Conservation (phyloP, 306 rosid genomes). For the Rosa persica region DNA sequence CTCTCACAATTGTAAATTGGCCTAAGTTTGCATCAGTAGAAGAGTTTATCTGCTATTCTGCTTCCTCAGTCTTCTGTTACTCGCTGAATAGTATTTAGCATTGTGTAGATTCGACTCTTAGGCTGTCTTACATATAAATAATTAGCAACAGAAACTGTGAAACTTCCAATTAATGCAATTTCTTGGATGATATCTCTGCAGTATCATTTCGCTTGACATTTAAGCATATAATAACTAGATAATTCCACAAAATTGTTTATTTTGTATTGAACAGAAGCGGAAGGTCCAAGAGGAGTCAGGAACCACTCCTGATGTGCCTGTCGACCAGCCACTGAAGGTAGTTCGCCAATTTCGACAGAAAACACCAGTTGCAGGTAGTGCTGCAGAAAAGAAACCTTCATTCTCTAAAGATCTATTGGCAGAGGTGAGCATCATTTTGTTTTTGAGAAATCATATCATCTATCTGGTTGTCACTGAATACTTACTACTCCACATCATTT, state of each 20-base stretch:
- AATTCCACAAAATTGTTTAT: conserved; percentile 15
- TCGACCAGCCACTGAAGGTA: conserved; percentile 34
- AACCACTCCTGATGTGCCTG: conserved; percentile 21
- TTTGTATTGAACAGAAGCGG: conserved; percentile 61
- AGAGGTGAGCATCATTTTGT: conserved; percentile 51
- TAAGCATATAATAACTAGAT: background rate
- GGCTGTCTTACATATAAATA: background rate
- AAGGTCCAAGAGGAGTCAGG: conserved; percentile 50
- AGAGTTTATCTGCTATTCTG: background rate
- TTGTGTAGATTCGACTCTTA: background rate
- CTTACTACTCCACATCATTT: conserved; percentile 11
- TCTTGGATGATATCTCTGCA: background rate
- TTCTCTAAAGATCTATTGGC: conserved; percentile 59
- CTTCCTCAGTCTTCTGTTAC: background rate
- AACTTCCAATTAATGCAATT: background rate
- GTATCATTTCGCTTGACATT: background rate
- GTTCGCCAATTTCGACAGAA: conserved; percentile 71
- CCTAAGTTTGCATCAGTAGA: background rate
- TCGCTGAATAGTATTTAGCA: background rate
- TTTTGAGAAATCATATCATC: background rate
- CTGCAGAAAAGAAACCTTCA: conserved; percentile 36
- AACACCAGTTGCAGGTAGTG: conserved; percentile 46
- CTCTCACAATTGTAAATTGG: background rate
- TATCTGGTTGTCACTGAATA: conserved; percentile 10
- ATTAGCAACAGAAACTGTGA: background rate